A percentile compares a stretch with the other conserved stretches of the same genome.
These are phyloP conservation scores for Podospora pseudocomata DNA, from an alignment of 495 filamentous ascomycete species.

Conservation along the genomic window DNA sequence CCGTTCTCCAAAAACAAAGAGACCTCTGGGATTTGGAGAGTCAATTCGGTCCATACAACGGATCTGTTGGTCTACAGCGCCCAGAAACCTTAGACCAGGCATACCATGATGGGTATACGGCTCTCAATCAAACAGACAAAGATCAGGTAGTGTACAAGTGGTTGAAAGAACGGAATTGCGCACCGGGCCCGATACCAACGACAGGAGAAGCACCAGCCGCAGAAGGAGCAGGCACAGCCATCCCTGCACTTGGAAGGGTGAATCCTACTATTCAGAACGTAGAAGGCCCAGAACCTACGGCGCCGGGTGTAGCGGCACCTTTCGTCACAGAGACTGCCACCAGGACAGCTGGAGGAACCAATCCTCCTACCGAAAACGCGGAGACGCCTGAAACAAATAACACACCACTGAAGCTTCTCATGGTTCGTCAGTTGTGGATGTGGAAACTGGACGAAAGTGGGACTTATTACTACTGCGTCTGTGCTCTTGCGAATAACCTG, in stretches of 20 bases:
- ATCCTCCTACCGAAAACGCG: too few species aligned
- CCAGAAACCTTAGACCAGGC: conserved; percentile 1
- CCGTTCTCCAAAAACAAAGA: not conserved
- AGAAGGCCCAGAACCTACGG: too few species aligned
- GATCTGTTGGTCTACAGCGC: not conserved
- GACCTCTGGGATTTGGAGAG: not conserved
- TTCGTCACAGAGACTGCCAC: too few species aligned
- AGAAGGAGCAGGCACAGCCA: too few species aligned
- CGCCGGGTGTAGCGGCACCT: too few species aligned
- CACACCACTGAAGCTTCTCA: not conserved
- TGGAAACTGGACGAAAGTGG: conserved; percentile 4
- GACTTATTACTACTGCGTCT: not conserved
- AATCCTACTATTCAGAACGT: too few species aligned
- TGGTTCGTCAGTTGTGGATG: conserved; percentile 3
- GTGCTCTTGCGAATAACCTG: not conserved
- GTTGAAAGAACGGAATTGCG: not conserved
- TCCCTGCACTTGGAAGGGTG: too few species aligned
- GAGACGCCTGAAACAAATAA: too few species aligned
- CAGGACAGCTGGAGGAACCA: too few species aligned
- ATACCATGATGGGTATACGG: not conserved
- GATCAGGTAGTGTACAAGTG: not conserved
- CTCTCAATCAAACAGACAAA: not conserved
- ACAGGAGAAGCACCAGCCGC: too few species aligned
- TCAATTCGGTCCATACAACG: not conserved
- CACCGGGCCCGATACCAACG: too few species aligned